phyloP scores from a whole-genome alignment of 768 basidiomycete genomes.

The Lenzites betulinus region DNA sequence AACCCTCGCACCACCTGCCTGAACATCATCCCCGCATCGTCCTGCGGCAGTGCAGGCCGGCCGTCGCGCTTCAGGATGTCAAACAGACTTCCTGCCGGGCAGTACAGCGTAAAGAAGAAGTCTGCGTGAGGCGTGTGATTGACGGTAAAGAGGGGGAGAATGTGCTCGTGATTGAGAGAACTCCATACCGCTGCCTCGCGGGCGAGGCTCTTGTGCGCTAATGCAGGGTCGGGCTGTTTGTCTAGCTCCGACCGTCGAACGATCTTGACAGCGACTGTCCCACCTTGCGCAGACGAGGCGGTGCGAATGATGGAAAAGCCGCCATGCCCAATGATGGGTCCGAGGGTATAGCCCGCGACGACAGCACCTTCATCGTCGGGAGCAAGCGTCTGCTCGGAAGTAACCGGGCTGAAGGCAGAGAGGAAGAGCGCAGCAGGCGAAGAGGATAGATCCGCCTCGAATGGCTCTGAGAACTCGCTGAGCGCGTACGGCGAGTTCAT shows the following conservation, averaged over 20 bases:
- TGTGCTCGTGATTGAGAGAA: conserved; percentile 78
- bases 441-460: conserved; percentile 24
- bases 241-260: conserved; percentile 60
- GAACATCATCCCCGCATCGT: conserved; percentile 85
- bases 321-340: conserved; percentile 74
- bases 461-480: conserved; percentile 8
- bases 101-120: conserved; percentile 82
- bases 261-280: conserved; percentile 81
- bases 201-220: conserved; percentile 57
- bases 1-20: conserved; percentile 82
- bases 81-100: conserved; percentile 83
- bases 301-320: conserved; percentile 80
- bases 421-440: conserved; percentile 81
- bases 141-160: conserved; percentile 78
- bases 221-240: conserved; percentile 50
- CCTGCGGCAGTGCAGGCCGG: conserved; percentile 65
- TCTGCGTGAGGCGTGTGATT: conserved; percentile 63
- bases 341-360: conserved; percentile 75
- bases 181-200: conserved; percentile 77
- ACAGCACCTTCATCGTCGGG: conserved; percentile 69
- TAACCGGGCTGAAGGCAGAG: conserved; percentile 56
- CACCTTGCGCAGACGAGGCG: conserved; percentile 63
- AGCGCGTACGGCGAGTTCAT: conserved; percentile 6
- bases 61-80: conserved; percentile 79
- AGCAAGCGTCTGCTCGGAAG: conserved; percentile 13